A percentile compares a stretch with the other conserved stretches of the same genome.
These are phyloP conservation scores for Tuber magnatum DNA, from an alignment of 495 filamentous ascomycete genomes.

Conservation along the genomic window DNA sequence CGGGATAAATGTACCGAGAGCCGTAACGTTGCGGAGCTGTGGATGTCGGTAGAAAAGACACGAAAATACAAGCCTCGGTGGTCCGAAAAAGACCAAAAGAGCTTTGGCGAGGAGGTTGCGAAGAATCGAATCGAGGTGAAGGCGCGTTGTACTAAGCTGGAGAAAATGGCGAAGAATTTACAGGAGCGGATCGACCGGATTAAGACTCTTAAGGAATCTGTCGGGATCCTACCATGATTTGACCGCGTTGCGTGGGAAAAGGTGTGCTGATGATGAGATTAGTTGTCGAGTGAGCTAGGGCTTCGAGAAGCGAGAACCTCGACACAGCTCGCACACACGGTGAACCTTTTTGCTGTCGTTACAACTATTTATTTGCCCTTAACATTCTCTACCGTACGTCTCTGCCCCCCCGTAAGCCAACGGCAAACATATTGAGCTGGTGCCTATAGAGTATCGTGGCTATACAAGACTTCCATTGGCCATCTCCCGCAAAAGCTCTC, in stretches of 20 bases:
- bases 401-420: background rate
- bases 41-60: background rate
- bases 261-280: background rate
- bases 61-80: background rate
- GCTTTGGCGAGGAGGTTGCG: background rate
- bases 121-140: background rate
- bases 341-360: constrained; percentile 1
- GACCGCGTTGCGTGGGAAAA: background rate
- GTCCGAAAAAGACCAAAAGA: background rate
- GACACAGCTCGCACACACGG: background rate
- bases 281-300: background rate
- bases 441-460: background rate
- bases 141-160: background rate
- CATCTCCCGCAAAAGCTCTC: background rate
- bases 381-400: background rate
- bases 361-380: constrained; percentile 1
- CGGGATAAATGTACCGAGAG: background rate
- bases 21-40: background rate
- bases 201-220: constrained; percentile 4
- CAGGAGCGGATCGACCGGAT: background rate
- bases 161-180: background rate
- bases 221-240: background rate
- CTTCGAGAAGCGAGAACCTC: constrained; percentile 5
- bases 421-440: background rate
- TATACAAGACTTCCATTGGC: background rate